These are phyloP conservation scores for Clavariopsis aquatica DNA, from an alignment of 495 filamentous ascomycete species.

Conservation along the genomic window DNA sequence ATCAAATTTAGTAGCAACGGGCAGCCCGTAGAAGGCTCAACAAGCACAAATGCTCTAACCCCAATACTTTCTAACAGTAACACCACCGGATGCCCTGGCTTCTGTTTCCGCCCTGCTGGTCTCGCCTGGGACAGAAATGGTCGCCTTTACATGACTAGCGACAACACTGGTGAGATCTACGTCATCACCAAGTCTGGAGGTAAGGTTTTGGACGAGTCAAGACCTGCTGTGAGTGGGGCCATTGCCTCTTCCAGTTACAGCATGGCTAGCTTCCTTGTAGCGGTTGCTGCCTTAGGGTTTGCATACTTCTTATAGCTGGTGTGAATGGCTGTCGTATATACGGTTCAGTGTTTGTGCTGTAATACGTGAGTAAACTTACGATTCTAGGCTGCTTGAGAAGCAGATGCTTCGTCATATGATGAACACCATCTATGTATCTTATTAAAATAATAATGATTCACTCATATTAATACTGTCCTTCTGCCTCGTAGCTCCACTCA, in stretches of 20 bases:
- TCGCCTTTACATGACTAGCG: constrained; percentile 46
- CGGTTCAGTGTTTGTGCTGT: background rate
- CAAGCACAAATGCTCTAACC: constrained; percentile 46
- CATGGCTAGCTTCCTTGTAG: background rate
- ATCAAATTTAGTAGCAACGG: constrained; percentile 48
- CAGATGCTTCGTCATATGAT: no score
- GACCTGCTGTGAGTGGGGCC: background rate
- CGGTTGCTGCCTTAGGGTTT: constrained; percentile 6
- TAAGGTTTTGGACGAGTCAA: constrained; percentile 15
- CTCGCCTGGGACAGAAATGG: constrained; percentile 51
- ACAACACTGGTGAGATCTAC: constrained; percentile 49
- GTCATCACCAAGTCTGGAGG: constrained; percentile 48
- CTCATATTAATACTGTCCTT: no score
- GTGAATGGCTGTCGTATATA: background rate
- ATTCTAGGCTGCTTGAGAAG: background rate
- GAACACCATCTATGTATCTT: no score
- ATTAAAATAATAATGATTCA: no score
- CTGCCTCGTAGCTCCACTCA: no score
- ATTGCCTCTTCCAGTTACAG: background rate
- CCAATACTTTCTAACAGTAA: constrained; percentile 51
- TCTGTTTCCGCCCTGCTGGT: constrained; percentile 54
- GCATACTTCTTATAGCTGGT: constrained; percentile 9
- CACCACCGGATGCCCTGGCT: constrained; percentile 41
- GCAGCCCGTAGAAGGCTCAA: constrained; percentile 45
- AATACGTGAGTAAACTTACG: background rate